Percentiles rank a stretch among this genome's conserved stretches.
Conservation (phyloP, 768 basidiomycete species). For the Mycena crocata region DNA sequence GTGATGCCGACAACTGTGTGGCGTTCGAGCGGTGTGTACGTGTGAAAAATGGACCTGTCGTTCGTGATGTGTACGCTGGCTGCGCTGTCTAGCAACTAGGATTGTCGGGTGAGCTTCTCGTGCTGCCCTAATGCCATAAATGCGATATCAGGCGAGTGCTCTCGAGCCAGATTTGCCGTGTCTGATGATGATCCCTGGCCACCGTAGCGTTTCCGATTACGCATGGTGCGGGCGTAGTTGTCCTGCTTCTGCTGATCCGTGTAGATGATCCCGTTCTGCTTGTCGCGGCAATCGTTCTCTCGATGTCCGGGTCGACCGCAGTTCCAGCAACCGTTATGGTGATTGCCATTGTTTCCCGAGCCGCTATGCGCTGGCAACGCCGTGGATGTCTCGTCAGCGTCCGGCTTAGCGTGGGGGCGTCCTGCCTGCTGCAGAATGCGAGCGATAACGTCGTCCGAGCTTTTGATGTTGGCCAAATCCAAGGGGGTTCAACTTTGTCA, state of each 20-base stretch:
- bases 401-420: constrained; percentile 12
- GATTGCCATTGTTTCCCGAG: neutral
- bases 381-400: constrained; percentile 1
- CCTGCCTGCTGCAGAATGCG: constrained; percentile 37
- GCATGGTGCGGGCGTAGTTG: neutral
- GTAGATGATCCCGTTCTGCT: constrained; percentile 7
- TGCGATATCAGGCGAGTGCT: neutral
- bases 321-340: neutral
- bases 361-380: neutral
- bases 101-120: neutral
- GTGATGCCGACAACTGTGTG: constrained; percentile 15
- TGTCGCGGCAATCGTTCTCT: constrained; percentile 6
- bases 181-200: neutral
- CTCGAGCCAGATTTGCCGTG: constrained; percentile 3
- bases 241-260: constrained; percentile 1
- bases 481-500: too few relatives aligned
- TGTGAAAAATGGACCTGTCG: constrained; percentile 1
- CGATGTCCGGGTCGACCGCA: constrained; percentile 13
- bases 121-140: neutral
- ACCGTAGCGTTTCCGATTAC: constrained; percentile 2
- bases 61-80: constrained; percentile 17
- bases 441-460: constrained; percentile 37
- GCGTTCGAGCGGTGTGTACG: constrained; percentile 5
- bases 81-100: constrained; percentile 10
- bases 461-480: too few relatives aligned